Conservation (phyloP, 2,329 filamentous ascomycete genomes). For the Verticillium longisporum region DNA sequence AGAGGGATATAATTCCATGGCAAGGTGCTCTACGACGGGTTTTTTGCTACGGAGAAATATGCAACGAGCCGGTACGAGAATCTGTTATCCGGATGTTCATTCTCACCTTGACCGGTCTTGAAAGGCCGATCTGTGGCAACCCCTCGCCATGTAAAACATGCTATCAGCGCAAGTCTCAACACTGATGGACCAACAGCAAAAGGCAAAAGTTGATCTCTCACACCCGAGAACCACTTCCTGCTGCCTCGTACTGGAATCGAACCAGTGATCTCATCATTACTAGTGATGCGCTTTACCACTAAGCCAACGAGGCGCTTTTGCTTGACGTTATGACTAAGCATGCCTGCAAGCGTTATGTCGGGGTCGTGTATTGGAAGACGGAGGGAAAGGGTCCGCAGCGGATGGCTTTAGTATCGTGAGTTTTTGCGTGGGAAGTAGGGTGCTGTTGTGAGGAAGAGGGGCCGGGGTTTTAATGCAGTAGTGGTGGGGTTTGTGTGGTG, state of each 20-base stretch:
- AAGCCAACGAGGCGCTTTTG: constrained; percentile 22
- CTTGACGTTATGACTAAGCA: background rate
- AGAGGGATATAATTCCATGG: background rate
- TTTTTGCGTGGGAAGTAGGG: background rate
- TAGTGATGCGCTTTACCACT: constrained; percentile 29
- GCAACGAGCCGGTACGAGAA: too few species aligned
- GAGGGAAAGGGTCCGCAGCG: background rate
- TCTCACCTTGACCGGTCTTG: too few species aligned
- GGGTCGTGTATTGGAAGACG: background rate
- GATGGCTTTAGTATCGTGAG: background rate
- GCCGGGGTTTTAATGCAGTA: background rate
- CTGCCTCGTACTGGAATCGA: constrained; percentile 26
- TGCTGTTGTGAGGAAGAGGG: background rate
- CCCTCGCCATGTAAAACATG: too few species aligned
- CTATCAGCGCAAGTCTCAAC: too few species aligned
- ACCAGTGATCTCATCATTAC: constrained; percentile 28
- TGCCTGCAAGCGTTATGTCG: background rate
- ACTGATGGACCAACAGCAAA: background rate
- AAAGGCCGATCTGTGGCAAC: too few species aligned
- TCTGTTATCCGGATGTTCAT: too few species aligned
- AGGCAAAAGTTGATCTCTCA: background rate
- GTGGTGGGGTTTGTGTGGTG: background rate
- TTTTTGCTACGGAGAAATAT: too few species aligned
- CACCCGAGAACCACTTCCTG: background rate
- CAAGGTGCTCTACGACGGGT: too few species aligned